A percentile compares a stretch with the other conserved stretches of the same genome.
phyloP scores from a whole-genome alignment of 345 rosid species.

The Lepidium didymum region DNA sequence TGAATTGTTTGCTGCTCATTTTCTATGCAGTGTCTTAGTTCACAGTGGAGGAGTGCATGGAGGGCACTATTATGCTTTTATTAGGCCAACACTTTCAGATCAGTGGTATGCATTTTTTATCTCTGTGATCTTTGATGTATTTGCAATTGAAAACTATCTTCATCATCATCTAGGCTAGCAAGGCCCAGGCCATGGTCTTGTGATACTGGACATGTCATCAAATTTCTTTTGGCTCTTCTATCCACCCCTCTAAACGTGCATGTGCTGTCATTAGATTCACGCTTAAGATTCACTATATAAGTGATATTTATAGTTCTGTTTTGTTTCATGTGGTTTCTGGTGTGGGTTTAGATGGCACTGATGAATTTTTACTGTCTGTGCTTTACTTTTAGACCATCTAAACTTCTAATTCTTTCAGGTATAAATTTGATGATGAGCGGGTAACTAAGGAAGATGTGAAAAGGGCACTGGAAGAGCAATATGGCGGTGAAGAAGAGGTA shows the following conservation, averaged over 20 bases:
- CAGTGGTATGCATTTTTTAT: conserved; percentile 52
- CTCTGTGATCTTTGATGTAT: not conserved
- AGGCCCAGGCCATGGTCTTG: not conserved
- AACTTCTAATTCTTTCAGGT: conserved; percentile 42
- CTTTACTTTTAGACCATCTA: conserved; percentile 1
- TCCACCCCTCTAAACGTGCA: not conserved
- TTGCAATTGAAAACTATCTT: conserved; percentile 1
- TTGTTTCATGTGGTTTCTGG: conserved; percentile 4
- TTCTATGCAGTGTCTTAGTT: conserved; percentile 71
- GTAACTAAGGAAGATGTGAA: conserved; percentile 92
- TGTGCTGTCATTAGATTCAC: not conserved
- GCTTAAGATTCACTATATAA: not conserved
- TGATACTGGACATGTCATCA: not conserved
- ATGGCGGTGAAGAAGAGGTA: conserved; percentile 99
- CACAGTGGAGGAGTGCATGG: conserved; percentile 99
- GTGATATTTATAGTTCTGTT: not conserved
- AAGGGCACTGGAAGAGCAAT: conserved; percentile 94
- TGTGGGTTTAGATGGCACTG: not conserved
- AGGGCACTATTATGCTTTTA: conserved; percentile 95
- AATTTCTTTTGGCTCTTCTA: not conserved
- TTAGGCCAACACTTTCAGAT: conserved; percentile 87
- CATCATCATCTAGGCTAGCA: conserved; percentile 13
- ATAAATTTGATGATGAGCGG: conserved; percentile 95
- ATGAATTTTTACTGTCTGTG: not conserved
- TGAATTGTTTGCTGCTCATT: conserved; percentile 9